Evolutionary conservation across 305 asterid genomes (phyloP).

Genomic region (Solanum chacoense): DNA sequence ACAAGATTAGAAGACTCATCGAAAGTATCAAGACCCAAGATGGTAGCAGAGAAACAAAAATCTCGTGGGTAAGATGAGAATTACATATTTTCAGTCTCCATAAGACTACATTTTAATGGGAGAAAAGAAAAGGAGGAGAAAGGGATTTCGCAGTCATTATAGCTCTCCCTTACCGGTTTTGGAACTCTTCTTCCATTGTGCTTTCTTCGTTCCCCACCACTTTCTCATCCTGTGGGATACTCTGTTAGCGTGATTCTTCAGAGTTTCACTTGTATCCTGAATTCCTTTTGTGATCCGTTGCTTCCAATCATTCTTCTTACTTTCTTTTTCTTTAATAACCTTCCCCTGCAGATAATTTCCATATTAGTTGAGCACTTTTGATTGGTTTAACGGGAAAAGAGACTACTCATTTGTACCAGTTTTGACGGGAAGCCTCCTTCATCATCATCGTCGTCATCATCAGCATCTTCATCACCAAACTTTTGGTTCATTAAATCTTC

Average conservation of each 20-base stretch:
- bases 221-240: constrained; percentile 37
- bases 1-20: not conserved
- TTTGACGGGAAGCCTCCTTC: constrained; percentile 52
- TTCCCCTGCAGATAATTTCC: constrained; percentile 45
- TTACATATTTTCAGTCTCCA: not conserved
- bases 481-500: constrained; percentile 88
- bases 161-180: constrained; percentile 49
- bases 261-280: constrained; percentile 38
- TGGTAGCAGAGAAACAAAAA: not conserved
- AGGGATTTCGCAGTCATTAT: constrained; percentile 12
- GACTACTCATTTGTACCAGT: constrained; percentile 30
- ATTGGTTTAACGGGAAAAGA: not conserved
- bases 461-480: constrained; percentile 57
- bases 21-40: not conserved
- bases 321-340: constrained; percentile 39
- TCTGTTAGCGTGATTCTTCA: constrained; percentile 43
- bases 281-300: constrained; percentile 36
- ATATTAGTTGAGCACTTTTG: not conserved
- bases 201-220: constrained; percentile 64
- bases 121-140: not conserved
- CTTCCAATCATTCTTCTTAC: constrained; percentile 60
- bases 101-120: not conserved
- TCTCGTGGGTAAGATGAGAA: not conserved
- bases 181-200: constrained; percentile 24
- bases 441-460: constrained; percentile 65